Evolutionary conservation across 768 basidiomycete genomes (phyloP), one percentile per base, ranked within the genome.

Genomic region (Ephemerocybe angulata): DNA sequence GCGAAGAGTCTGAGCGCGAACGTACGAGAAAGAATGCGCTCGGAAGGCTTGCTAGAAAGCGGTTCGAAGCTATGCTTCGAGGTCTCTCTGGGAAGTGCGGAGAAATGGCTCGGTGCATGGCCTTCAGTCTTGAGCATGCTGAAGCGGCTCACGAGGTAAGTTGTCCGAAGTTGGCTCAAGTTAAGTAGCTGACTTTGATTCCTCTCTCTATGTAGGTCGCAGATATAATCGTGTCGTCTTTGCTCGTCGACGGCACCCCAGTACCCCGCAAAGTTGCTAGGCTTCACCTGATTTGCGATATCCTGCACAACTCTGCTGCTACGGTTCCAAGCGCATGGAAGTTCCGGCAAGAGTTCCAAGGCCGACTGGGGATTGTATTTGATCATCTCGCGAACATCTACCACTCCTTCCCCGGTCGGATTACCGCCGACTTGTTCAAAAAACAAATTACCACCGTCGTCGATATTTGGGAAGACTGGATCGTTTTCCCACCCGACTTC

Each of bases 401-500:
- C 66, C 89, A 93, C 58, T 94, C 94, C 7, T 98, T 98, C 67
- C 93, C 94, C 2, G 96, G 96, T 2, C 80, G 93, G 48, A 94
- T 99, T 67, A 96, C 94, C 2, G 96, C 96, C 12, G 95, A 98
- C 60, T 87, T 88, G 1, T 99, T 98, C 79, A 95, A 90, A 74
- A 88, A 87, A 60, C 93, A 98, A 69, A 92, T 98, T 56, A 85
- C 84, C 4, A 75, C 85, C 7, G 85, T 98, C 17, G 80, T 98
- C 4, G 95, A 98, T 63, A 87, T 98, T 28, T 98, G 97, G 94
- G 97, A 98, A 65, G 88, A 97, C 67, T 96, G 95, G 94, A 95
- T 98, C 55, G 90, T 98, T 29, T 98, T 98, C 66, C 79, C 91
- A 50, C 89, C 88, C 2, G 90, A 95, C 52, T 90, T 89, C 63